A percentile compares a stretch with the other conserved stretches of the same genome.
Conservation (phyloP, 1,139 yeast genomes). For the Tardiomyces digboiensis region DNA sequence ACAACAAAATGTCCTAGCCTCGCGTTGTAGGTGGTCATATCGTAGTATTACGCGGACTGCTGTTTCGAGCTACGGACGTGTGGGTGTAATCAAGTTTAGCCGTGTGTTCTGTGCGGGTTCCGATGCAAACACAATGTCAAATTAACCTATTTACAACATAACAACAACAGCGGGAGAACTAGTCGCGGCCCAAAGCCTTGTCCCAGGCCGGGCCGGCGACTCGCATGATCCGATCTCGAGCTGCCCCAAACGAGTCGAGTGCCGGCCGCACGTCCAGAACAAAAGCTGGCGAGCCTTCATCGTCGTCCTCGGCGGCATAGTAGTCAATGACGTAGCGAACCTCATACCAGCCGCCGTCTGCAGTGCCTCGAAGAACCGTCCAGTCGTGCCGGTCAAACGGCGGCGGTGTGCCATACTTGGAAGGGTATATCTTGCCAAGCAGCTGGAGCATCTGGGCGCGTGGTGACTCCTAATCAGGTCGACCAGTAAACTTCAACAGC, state of each 20-base stretch:
- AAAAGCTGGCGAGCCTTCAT: constrained; percentile 83
- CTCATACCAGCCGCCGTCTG: constrained; percentile 41
- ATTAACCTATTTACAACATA: background rate
- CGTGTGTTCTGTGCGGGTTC: background rate
- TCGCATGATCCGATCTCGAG: constrained; percentile 53
- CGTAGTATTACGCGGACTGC: too few species aligned
- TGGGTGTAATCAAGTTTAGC: too few species aligned
- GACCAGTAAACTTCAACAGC: constrained; percentile 78
- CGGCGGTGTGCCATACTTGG: constrained; percentile 60
- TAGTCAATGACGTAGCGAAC: constrained; percentile 93
- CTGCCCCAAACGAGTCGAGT: constrained; percentile 55
- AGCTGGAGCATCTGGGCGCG: constrained; percentile 64
- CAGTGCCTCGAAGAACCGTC: constrained; percentile 67
- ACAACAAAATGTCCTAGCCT: background rate
- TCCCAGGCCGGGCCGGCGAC: constrained; percentile 39
- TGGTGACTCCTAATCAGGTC: constrained; percentile 86
- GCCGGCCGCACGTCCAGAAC: constrained; percentile 95
- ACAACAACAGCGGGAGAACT: background rate
- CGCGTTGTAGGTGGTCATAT: too few species aligned
- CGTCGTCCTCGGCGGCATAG: constrained; percentile 89
- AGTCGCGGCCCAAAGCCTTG: constrained; percentile 34
- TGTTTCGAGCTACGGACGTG: background rate
- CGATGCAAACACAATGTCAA: background rate
- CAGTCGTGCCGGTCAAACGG: constrained; percentile 99
- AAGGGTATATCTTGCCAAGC: constrained; percentile 65